Conservation (phyloP, 345 rosid species). For the Camelina neglecta region DNA sequence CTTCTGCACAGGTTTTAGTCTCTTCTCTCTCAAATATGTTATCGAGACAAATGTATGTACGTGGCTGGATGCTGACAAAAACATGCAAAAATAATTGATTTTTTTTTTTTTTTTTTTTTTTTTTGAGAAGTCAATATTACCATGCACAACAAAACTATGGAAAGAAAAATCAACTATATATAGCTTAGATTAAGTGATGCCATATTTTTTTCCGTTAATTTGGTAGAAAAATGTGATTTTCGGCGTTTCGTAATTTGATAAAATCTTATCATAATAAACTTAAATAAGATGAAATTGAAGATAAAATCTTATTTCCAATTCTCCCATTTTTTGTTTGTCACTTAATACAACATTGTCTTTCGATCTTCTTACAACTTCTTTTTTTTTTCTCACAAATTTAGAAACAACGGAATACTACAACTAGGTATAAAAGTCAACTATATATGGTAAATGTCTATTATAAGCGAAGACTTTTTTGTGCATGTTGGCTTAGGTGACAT, state of each 20-base stretch:
- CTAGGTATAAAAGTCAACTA: not conserved
- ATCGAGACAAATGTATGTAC: not conserved
- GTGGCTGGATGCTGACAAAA: not conserved
- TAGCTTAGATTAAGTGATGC: too few relatives aligned
- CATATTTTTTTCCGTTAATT: too few relatives aligned
- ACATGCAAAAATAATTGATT: not conserved
- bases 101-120: not conserved
- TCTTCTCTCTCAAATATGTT: not conserved
- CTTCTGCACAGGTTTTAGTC: conserved; percentile 83
- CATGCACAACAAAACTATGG: not conserved
- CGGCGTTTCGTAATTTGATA: not conserved
- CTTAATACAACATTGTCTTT: not conserved
- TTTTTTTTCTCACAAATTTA: too few relatives aligned
- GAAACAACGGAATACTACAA: not conserved
- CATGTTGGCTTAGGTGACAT: conserved; percentile 33
- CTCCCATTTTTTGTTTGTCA: not conserved
- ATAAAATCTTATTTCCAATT: not conserved
- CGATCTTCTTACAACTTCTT: not conserved
- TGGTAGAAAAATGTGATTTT: not conserved
- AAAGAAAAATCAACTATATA: not conserved
- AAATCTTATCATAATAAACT: not conserved
- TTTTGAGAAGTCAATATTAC: not conserved
- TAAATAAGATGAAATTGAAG: not conserved
- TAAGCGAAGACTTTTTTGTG: not conserved
- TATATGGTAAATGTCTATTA: not conserved